Base-by-base conservation (phyloP, 129 eudicot genomes). In the Scalesia atractyloides region DNA sequence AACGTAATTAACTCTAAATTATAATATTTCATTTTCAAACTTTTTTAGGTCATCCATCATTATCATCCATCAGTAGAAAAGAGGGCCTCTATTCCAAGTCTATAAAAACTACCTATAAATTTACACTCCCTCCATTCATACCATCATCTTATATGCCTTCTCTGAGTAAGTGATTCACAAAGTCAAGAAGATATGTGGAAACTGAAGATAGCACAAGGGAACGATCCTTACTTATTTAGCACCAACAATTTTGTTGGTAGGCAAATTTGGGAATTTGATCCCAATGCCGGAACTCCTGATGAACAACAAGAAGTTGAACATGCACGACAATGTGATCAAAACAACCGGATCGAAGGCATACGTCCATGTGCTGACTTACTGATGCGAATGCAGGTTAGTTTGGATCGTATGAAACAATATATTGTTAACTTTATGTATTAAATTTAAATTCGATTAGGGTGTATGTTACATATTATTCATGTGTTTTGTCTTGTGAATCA, bases 181-280 rank as follows among this genome's bases (percentile, higher is more conserved):
- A 53, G 24, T 18, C 9, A 53, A 53, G 59, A 53, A 18, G 78
- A 30, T 7, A 88, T 88, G 96, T 89, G 96, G 96, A 86, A 77
- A 68, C 68, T 89, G 7, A 86, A 84, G 84, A 69, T 89, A 54
- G 96, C 89, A 13, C 76, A 89, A 74, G 96, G 96, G 2, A 57
- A 84, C 11, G 89, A 85, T 17, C 89, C 91, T 15, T 86, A 86
- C 67, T 68, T 89, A 61, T 89, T 74, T 73, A 82, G 83, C 73
- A 89, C 91, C 49, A 89, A 89, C 80, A 86, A 84, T 56, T 89
- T 79, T 52, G 88, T 86, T 18, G 91, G 96, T 18, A 66, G 89
- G 43, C 96, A 89, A 66, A 86, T 80, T 44, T 89, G 96, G 96
- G 96, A 82, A 66, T 89, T 56, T 17, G 91, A 84, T 44, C 87